phyloP scores from a whole-genome alignment of 768 basidiomycete genomes.

The Termitomyces eurrhizus region DNA sequence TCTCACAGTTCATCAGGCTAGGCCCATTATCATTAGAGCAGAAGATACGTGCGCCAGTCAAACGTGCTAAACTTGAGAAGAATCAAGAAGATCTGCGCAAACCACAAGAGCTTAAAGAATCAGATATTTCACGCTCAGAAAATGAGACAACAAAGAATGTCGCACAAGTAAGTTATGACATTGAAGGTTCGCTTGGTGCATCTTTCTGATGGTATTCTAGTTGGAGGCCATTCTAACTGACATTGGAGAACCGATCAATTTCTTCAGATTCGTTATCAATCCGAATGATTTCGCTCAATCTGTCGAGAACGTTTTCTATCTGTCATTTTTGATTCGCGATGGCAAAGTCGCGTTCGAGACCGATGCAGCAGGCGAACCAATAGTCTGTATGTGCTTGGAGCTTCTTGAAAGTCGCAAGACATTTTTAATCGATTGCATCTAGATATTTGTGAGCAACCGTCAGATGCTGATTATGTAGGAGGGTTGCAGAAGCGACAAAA shows the following conservation, averaged over 20 bases:
- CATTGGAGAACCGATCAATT: slow-evolving; percentile 52
- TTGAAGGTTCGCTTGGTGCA: neutral
- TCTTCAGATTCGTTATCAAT: slow-evolving; percentile 88
- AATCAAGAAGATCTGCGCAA: slow-evolving; percentile 62
- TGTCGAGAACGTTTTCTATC: slow-evolving; percentile 94
- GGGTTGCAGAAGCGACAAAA: slow-evolving; percentile 78
- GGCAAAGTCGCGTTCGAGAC: slow-evolving; percentile 75
- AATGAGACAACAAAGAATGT: slow-evolving; percentile 93
- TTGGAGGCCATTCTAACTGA: slow-evolving; percentile 56
- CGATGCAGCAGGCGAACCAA: slow-evolving; percentile 62
- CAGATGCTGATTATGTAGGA: slow-evolving; percentile 54
- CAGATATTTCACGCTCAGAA: slow-evolving; percentile 77
- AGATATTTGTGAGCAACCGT: slow-evolving; percentile 67
- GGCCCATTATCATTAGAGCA: slow-evolving; percentile 87
- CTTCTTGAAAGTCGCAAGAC: neutral
- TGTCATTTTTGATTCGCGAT: slow-evolving; percentile 89
- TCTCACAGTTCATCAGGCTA: slow-evolving; percentile 53
- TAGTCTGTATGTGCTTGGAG: slow-evolving; percentile 54
- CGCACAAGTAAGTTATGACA: slow-evolving; percentile 44
- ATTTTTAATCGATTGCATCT: neutral
- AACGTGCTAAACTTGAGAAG: slow-evolving; percentile 69
- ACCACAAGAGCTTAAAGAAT: slow-evolving; percentile 80
- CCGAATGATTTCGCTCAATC: slow-evolving; percentile 90
- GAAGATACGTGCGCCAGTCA: slow-evolving; percentile 62
- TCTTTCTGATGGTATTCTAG: slow-evolving; percentile 29